Evolutionary conservation across 78 protist genomes (phyloP), one percentile per base, ranked within the genome.

Genomic region (Ministeria vibrans): DNA sequence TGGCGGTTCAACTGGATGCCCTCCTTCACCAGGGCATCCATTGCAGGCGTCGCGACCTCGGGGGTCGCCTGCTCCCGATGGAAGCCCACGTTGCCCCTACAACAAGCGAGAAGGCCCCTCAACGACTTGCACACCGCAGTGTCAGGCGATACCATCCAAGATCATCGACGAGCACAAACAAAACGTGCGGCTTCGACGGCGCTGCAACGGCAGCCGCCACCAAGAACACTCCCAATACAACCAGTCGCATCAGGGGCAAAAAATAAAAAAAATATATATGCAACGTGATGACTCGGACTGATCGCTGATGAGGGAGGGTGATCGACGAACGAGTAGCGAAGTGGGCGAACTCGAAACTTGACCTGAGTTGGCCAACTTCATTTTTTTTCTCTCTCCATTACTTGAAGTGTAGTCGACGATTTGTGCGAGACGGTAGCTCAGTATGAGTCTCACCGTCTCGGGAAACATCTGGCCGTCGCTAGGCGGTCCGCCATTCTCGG

Each of bases 1-100:
- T 83, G 87, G 7, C 87, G 78, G 2, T 66, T 74, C 44, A 83
- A 61, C 59, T 63, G 32, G 46, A 83, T 61, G n/a, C 87, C 87
- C 23, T 83, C 87, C 28, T 5, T 27, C 1, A 78, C 82, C 1
- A 83, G 55, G 11, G 44, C 46, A 42, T 83, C 82, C 13, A 83
- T 1, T 9, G 59, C 61, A 23, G 87, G 87, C 22, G 87, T 83
- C 77, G 7, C 34, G 62, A 80, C 66, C 22, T 6, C 83, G 23
- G 69, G 62, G 20, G 11, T 30, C n/a, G 11, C 9, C 51, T 51
- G 51, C 15, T 63, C 44, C 75, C 75, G 74, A 78, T 63, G 78
- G 72, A 22, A 75, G 61, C 78, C 78, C n/a, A 75, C 46, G n/a
- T n/a, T n/a, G n/a, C n/a, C n/a, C n/a, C 51, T 46, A 9, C 18